These are phyloP conservation scores for Amyloporia xantha DNA, from an alignment of 768 basidiomycete genomes.

Conservation along the genomic window DNA sequence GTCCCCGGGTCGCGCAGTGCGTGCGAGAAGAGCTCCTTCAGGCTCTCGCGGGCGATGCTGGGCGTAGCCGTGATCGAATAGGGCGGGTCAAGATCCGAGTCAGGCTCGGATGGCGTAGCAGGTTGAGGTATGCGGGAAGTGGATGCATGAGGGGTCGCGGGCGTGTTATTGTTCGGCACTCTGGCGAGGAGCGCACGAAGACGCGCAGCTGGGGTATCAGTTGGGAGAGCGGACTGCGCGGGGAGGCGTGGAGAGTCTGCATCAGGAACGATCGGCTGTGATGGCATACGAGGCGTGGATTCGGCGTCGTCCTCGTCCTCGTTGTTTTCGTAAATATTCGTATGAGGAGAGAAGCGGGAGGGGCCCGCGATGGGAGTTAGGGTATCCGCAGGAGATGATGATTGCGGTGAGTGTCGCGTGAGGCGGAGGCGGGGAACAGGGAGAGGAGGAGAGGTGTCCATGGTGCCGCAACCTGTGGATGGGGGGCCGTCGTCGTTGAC, in stretches of 20 bases:
- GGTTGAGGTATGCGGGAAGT: constrained; percentile 21
- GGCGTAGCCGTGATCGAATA: constrained; percentile 30
- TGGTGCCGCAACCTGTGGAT: constrained; percentile 1
- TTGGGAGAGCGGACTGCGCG: constrained; percentile 12
- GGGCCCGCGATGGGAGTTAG: constrained; percentile 25
- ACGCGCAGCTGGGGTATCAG: constrained; percentile 50
- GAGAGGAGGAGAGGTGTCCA: constrained; percentile 16
- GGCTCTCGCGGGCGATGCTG: constrained; percentile 48
- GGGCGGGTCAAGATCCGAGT: constrained; percentile 54
- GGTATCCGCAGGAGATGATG: constrained; percentile 4
- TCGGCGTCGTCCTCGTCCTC: constrained; percentile 30
- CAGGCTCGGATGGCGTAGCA: constrained; percentile 38
- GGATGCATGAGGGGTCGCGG: constrained; percentile 26
- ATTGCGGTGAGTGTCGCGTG: constrained; percentile 15
- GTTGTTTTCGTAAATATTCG: constrained; percentile 11
- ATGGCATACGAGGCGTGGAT: constrained; percentile 31
- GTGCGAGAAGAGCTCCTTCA: constrained; percentile 61
- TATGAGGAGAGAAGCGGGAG: constrained; percentile 25
- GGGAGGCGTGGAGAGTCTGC: constrained; percentile 7
- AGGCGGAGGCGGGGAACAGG: constrained; percentile 19
- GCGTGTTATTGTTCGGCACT: constrained; percentile 34
- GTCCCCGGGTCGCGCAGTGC: constrained; percentile 58
- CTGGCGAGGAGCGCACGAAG: constrained; percentile 57
- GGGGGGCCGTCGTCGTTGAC: constrained; percentile 5
- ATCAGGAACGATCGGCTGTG: constrained; percentile 16